Base-by-base conservation (phyloP, 1,284 basidiomycete species). In the Fomitiporia mediterranea region DNA sequence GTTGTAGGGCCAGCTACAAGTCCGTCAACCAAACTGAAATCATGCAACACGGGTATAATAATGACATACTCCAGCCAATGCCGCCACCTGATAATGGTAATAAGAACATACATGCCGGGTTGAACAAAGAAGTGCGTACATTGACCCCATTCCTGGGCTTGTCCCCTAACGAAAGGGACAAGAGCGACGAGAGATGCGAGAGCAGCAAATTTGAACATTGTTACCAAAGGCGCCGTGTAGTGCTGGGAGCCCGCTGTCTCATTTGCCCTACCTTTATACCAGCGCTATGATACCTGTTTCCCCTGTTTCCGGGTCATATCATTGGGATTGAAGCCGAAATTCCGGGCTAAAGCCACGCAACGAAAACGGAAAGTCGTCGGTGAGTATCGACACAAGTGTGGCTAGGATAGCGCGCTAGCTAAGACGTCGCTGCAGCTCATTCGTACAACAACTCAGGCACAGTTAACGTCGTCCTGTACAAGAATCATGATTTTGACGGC, bases 181-280 rank as follows among this genome's bases (percentile, higher is more conserved):
- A 80, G 63, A 37, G 76, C 70, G 48, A 76, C 66, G 51, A 81
- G 66, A 60, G 78, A 72, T 55, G 77, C 63, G 57, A 81, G 70
- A 57, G 76, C 67, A 53, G 75, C 65, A 60, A 73, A 74, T 69
- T 76, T 80, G 67, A 75, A 75, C 79, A 80, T 80, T 62, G 64
- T 69, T 46, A 37, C 51, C 38, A 44, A 34, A 38, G 23, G 21
- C 7, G 8, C 52, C 48, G 57, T 34, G 55, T 52, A 47, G 39
- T 53, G 27, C 28, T 48, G 27, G 35, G 44, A 28, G 40, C 39
- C 11, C 21, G 28, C 32, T 38, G 53, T 35, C 35, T 32, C 49
- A 37, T 35, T 52, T 21, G 4, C 15, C 25, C 15, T 13, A 15
- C 19, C 13, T 49, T 56, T 48, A 56, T 56, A 55, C 34, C 23